Evolutionary conservation across 1,139 yeast species (phyloP).

Genomic region (Sugiyamaella sp.): DNA sequence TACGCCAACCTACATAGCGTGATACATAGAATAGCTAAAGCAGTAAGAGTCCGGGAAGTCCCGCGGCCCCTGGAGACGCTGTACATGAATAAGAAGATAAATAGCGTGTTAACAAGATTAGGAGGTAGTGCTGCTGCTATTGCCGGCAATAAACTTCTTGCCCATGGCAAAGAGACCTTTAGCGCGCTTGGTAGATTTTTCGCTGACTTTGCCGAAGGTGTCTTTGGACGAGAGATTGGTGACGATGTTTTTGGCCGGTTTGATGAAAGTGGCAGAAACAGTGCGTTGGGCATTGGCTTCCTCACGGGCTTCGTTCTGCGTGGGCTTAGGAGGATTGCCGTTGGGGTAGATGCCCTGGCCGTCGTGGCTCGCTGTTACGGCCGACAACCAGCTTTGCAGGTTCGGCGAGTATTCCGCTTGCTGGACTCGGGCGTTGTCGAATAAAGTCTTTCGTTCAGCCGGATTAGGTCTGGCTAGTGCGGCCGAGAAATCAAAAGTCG

Average conservation of each 20-base stretch:
- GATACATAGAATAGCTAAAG: too few relatives aligned
- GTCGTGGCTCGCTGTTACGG: conserved; percentile 25
- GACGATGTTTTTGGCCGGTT: conserved; percentile 33
- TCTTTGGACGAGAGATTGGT: conserved; percentile 28
- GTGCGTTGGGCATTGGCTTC: conserved; percentile 32
- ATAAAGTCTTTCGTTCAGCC: conserved; percentile 35
- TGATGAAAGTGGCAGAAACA: conserved; percentile 32
- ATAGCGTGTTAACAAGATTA: too few relatives aligned
- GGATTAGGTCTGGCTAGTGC: conserved; percentile 37
- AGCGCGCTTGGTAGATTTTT: conserved; percentile 41
- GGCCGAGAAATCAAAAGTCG: conserved; percentile 42
- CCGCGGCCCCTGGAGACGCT: too few relatives aligned
- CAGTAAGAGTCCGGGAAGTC: too few relatives aligned
- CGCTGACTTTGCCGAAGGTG: conserved; percentile 41
- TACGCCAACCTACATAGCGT: too few relatives aligned
- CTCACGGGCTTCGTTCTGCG: conserved; percentile 30
- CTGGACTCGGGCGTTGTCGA: conserved; percentile 35
- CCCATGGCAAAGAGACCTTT: conserved; percentile 44
- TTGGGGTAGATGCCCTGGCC: conserved; percentile 33
- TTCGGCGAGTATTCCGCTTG: conserved; percentile 43
- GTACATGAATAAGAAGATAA: too few relatives aligned
- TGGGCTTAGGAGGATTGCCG: conserved; percentile 40
- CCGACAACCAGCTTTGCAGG: conserved; percentile 41
- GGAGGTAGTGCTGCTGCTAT: background rate
- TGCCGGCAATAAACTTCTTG: conserved; percentile 35